Evolutionary conservation across 768 basidiomycete genomes (phyloP).

Genomic region (Lactarius quietus): DNA sequence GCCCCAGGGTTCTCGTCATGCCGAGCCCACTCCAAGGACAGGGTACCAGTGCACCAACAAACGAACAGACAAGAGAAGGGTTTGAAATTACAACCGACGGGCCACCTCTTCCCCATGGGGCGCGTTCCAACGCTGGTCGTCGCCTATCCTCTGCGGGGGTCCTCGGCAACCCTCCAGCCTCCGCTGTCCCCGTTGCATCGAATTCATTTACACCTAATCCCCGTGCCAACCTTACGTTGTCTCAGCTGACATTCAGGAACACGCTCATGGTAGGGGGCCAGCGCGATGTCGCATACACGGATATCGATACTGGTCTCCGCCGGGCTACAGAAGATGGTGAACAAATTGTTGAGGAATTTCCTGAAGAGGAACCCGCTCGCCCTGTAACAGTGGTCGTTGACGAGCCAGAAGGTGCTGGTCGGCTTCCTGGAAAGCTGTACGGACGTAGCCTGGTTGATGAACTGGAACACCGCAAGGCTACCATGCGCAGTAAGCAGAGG

Average conservation of each 20-base stretch:
- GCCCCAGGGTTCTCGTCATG: conserved; percentile 94
- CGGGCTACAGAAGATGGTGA: conserved; percentile 78
- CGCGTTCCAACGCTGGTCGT: conserved; percentile 53
- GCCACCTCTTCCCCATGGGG: conserved; percentile 73
- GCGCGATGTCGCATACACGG: conserved; percentile 56
- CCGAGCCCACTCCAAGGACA: conserved; percentile 75
- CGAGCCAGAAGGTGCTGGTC: conserved; percentile 29
- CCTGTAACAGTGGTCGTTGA: conserved; percentile 33
- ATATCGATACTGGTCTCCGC: conserved; percentile 58
- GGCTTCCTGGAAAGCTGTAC: conserved; percentile 79
- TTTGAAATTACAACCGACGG: conserved; percentile 67
- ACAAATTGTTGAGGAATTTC: conserved; percentile 53
- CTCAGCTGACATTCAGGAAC: conserved; percentile 84
- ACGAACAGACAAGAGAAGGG: conserved; percentile 43
- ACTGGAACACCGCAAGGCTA: conserved; percentile 75
- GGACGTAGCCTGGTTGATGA: conserved; percentile 91
- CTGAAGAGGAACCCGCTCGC: conserved; percentile 31
- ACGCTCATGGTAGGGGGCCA: conserved; percentile 68
- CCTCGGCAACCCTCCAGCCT: conserved; percentile 30
- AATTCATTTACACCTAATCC: conserved; percentile 79
- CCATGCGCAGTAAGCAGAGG: conserved; percentile 83
- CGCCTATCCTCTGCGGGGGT: conserved; percentile 37
- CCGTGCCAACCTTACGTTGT: conserved; percentile 64
- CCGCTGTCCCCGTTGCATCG: conserved; percentile 44
- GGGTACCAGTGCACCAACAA: conserved; percentile 32